Percentiles rank a stretch among this genome's conserved stretches.
These are phyloP conservation scores for Triticum timopheevii DNA, from an alignment of 176 grass and related monocot species.

Conservation along the genomic window DNA sequence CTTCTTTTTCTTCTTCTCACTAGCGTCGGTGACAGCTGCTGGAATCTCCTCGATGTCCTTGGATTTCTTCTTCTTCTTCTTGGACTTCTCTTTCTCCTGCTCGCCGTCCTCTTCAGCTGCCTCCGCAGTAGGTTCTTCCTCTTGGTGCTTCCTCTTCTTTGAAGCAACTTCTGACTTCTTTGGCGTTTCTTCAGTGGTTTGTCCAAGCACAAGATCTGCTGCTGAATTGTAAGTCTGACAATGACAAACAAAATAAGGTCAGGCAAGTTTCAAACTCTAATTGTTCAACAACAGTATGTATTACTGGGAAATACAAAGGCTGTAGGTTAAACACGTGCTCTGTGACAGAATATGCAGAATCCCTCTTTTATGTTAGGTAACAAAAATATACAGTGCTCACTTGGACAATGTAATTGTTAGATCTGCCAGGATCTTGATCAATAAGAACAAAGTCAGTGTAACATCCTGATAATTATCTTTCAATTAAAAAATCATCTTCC, in stretches of 20 bases:
- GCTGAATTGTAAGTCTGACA: conserved; percentile 76
- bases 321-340: neutral
- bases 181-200: conserved; percentile 30
- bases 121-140: conserved; percentile 18
- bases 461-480: neutral
- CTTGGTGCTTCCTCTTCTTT: conserved; percentile 64
- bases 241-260: neutral
- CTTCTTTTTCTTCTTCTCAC: conserved; percentile 52
- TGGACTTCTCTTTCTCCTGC: conserved; percentile 40
- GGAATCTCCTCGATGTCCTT: conserved; percentile 26
- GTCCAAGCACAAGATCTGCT: conserved; percentile 57
- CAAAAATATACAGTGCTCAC: neutral
- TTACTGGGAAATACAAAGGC: neutral
- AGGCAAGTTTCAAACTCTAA: neutral
- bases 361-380: neutral
- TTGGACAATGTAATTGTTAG: neutral
- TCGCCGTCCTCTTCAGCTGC: neutral
- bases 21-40: neutral
- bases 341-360: neutral
- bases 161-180: conserved; percentile 41
- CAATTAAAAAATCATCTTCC: neutral
- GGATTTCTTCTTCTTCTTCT: conserved; percentile 47
- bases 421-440: neutral
- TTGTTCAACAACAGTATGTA: neutral
- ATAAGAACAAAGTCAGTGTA: neutral